These are phyloP conservation scores for Galerina sulciceps DNA, from an alignment of 768 basidiomycete genomes.

Conservation along the genomic window DNA sequence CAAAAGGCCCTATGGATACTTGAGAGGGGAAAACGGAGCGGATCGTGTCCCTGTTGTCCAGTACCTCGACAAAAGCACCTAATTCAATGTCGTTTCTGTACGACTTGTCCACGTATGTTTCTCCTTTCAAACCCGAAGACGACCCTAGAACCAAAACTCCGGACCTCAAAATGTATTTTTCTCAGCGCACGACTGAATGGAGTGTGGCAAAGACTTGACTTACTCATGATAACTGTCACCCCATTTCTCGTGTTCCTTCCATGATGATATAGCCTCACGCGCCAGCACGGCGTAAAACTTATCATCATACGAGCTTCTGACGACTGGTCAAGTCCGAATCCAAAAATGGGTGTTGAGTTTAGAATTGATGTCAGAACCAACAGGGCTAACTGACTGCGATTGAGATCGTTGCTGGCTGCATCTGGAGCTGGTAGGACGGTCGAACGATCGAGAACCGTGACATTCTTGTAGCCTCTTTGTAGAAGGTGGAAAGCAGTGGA, in stretches of 20 bases:
- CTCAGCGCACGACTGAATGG: neutral
- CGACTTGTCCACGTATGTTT: conserved; percentile 53
- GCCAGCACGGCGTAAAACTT: conserved; percentile 71
- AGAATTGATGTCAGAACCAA: neutral
- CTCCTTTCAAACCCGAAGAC: conserved; percentile 26
- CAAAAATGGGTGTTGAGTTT: neutral
- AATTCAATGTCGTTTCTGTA: conserved; percentile 65
- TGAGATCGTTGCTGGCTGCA: conserved; percentile 68
- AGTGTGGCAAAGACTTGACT: conserved; percentile 33
- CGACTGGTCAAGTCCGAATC: conserved; percentile 46
- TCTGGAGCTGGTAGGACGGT: conserved; percentile 76
- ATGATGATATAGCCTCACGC: conserved; percentile 74
- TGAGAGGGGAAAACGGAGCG: conserved; percentile 51
- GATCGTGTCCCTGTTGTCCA: conserved; percentile 44
- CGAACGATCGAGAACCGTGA: conserved; percentile 81
- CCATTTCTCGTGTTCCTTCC: conserved; percentile 73
- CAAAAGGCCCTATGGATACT: conserved; percentile 40
- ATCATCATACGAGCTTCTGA: conserved; percentile 76
- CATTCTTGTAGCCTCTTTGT: conserved; percentile 62
- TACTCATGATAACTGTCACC: conserved; percentile 84
- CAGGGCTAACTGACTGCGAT: conserved; percentile 42
- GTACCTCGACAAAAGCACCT: conserved; percentile 52
- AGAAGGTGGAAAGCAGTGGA: conserved; percentile 87
- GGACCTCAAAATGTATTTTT: conserved; percentile 46
- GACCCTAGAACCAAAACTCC: conserved; percentile 68